phyloP scores from a whole-genome alignment of 2,329 filamentous ascomycete genomes.

The Erysiphe pulchra region DNA sequence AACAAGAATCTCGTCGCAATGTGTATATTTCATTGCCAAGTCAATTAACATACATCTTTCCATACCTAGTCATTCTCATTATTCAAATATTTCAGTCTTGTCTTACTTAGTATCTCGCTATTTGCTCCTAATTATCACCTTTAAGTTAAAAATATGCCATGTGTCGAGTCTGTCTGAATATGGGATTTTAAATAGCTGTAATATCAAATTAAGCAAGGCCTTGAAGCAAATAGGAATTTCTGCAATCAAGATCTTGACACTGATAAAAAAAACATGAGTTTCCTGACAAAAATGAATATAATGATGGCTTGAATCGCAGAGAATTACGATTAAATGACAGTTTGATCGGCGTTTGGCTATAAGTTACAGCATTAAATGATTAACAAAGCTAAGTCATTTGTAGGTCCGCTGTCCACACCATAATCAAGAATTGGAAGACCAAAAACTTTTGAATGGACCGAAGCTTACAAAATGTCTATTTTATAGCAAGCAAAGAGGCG shows the following conservation, averaged over 20 bases:
- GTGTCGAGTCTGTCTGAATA: not conserved
- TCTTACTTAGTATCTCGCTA: too few species aligned
- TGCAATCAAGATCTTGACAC: not conserved
- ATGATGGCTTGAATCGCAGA: not conserved
- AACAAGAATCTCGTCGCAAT: too few species aligned
- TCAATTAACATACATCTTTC: too few species aligned
- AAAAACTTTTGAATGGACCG: not conserved
- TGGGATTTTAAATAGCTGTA: not conserved
- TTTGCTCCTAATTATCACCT: too few species aligned
- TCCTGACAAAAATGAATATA: not conserved
- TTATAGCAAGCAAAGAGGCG: not conserved
- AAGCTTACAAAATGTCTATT: not conserved
- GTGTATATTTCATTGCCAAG: too few species aligned
- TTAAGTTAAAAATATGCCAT: too few species aligned
- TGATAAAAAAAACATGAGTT: not conserved
- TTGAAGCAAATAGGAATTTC: not conserved
- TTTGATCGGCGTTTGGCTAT: too few species aligned
- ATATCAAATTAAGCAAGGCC: not conserved
- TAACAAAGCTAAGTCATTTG: not conserved
- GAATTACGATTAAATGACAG: not conserved
- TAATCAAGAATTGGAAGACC: too few species aligned
- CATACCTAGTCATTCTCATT: too few species aligned
- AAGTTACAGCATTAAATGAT: not conserved
- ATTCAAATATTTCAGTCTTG: too few species aligned
- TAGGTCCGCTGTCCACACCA: not conserved